These are phyloP conservation scores for Colletotrichum destructivum DNA, from an alignment of 2,329 filamentous ascomycete species.

Conservation along the genomic window DNA sequence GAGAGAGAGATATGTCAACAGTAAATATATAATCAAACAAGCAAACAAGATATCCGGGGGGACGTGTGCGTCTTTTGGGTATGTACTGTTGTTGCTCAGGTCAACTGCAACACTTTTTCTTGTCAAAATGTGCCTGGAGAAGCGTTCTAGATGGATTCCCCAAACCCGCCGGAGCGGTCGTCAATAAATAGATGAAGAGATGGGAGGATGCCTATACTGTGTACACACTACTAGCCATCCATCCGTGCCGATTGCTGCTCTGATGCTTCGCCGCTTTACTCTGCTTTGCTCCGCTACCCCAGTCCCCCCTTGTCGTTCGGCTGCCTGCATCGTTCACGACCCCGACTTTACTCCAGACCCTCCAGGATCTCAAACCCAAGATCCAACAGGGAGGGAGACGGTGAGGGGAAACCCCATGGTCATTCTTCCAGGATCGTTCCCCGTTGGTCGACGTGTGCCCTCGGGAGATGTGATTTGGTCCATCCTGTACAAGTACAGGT, in stretches of 20 bases:
- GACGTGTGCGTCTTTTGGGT: too few species aligned
- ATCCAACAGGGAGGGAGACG: conserved; percentile 22
- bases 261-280: too few species aligned
- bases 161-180: conserved; percentile 18
- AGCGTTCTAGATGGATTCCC: conserved; percentile 4
- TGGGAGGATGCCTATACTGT: conserved; percentile 11
- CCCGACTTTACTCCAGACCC: conserved; percentile 40
- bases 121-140: not conserved
- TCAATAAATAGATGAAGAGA: conserved; percentile 28
- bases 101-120: conserved; percentile 22
- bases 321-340: conserved; percentile 24
- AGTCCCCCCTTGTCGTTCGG: conserved; percentile 7
- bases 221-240: not conserved
- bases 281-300: too few species aligned
- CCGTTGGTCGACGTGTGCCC: not conserved
- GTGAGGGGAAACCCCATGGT: conserved; percentile 32
- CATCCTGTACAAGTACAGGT: not conserved
- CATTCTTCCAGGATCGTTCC: conserved; percentile 17
- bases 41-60: too few species aligned
- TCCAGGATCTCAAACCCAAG: conserved; percentile 31
- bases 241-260: not conserved
- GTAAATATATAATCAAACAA: conserved; percentile 8
- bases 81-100: conserved; percentile 4
- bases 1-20: not conserved
- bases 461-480: conserved; percentile 28